These are phyloP conservation scores for Backusella mclennaniae DNA, from an alignment of 192 early-diverging fungal genomes.

Conservation along the genomic window DNA sequence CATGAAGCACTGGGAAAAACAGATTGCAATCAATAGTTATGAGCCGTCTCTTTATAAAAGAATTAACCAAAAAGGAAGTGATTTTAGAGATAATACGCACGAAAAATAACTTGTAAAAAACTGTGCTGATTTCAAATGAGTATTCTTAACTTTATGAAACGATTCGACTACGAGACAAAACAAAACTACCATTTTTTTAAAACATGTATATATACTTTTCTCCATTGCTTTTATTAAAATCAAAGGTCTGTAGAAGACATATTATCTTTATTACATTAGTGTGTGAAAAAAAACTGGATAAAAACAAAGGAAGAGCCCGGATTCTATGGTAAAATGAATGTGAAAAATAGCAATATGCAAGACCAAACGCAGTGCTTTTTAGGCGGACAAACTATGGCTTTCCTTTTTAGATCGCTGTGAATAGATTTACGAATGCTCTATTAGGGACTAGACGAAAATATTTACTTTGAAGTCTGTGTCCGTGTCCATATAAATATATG, in stretches of 20 bases:
- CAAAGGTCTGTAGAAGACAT: not conserved
- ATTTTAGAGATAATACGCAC: too few species aligned
- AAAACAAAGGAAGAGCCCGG: not conserved
- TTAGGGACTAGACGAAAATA: too few species aligned
- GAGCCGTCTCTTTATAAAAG: too few species aligned
- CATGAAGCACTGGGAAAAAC: too few species aligned
- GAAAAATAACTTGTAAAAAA: too few species aligned
- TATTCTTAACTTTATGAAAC: too few species aligned
- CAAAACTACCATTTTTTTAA: not conserved
- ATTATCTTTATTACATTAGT: not conserved
- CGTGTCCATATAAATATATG: too few species aligned
- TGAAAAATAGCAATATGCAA: not conserved
- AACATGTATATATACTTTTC: not conserved
- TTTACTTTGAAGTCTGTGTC: not conserved
- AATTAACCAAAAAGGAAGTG: too few species aligned
- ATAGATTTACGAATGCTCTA: not conserved
- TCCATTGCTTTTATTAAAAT: not conserved
- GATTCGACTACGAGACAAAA: not conserved
- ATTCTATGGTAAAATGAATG: not conserved
- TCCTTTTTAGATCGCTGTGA: not conserved
- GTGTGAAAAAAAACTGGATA: not conserved
- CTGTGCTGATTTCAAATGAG: too few species aligned
- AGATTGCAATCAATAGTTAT: too few species aligned
- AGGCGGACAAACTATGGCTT: too few species aligned
- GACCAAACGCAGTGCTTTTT: not conserved